Conservation (phyloP, 192 early-diverging fungal species). For the Podila epigama region DNA sequence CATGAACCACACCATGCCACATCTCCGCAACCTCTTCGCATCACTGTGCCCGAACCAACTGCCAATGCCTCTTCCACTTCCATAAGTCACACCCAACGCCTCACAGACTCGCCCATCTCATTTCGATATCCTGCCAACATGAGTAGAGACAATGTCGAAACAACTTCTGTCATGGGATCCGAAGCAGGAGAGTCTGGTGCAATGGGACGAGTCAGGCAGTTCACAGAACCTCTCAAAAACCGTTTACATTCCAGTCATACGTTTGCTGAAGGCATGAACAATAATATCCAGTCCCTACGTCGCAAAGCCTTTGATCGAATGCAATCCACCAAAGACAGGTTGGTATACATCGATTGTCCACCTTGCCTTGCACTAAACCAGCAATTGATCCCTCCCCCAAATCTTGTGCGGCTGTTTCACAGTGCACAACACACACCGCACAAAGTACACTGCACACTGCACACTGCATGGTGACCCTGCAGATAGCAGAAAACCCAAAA, state of each 20-base stretch:
- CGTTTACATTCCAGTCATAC: conserved; percentile 14
- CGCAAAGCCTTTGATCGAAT: conserved; percentile 19
- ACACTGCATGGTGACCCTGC: no score
- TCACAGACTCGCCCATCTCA: neutral
- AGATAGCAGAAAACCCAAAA: neutral
- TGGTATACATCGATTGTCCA: neutral
- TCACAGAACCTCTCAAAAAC: conserved; percentile 2
- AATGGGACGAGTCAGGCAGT: neutral
- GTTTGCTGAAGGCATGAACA: conserved; percentile 34
- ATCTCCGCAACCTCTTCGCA: neutral
- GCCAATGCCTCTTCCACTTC: no score
- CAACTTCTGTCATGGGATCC: neutral
- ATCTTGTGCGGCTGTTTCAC: no score
- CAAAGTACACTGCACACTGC: no score
- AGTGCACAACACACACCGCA: no score
- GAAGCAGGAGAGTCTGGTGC: neutral
- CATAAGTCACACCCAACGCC: neutral
- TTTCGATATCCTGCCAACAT: neutral
- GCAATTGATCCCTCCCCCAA: neutral
- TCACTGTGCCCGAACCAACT: neutral
- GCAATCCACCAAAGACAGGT: conserved; percentile 3
- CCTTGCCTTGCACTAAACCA: no score
- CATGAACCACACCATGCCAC: neutral
- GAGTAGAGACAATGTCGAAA: neutral
- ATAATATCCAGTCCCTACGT: conserved; percentile 16